phyloP scores from a whole-genome alignment of 2,329 filamentous ascomycete genomes.

The Diaporthe eres region DNA sequence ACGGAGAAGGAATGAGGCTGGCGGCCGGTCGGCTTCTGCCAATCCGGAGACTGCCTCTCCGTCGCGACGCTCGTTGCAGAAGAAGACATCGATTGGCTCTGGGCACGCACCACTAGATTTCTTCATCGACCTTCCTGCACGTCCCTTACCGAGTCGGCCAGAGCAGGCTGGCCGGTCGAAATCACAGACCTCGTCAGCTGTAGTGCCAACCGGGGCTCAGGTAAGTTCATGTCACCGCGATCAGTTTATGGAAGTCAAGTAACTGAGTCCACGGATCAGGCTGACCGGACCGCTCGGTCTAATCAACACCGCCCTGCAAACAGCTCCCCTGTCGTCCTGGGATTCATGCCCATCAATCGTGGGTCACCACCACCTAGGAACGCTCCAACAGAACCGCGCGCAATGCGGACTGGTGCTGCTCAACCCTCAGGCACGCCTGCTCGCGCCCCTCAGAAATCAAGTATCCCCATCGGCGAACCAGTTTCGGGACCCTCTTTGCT shows the following conservation, averaged over 20 bases:
- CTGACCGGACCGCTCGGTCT: neutral
- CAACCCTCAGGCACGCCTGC: neutral
- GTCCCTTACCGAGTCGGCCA: neutral
- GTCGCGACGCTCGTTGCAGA: neutral
- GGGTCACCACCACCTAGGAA: constrained; percentile 7
- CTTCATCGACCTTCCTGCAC: constrained; percentile 18
- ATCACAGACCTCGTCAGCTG: neutral
- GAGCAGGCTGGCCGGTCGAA: neutral
- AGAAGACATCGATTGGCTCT: too few relatives aligned
- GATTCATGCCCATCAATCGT: constrained; percentile 28
- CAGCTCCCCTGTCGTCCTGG: neutral
- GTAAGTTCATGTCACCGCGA: neutral
- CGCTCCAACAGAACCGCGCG: constrained; percentile 26
- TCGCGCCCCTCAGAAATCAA: too few relatives aligned
- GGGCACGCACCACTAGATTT: constrained; percentile 15
- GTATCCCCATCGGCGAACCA: neutral
- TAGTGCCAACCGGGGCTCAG: neutral
- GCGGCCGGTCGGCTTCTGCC: neutral
- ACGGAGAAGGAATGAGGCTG: neutral
- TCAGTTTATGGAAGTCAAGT: neutral
- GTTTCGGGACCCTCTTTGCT: neutral
- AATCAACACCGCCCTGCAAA: neutral
- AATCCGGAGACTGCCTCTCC: neutral
- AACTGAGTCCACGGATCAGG: neutral
- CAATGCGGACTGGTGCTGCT: constrained; percentile 9